Evolutionary conservation across 306 rosid species (phyloP), one percentile per base, ranked within the genome.

Genomic region (Mucuna pruriens): DNA sequence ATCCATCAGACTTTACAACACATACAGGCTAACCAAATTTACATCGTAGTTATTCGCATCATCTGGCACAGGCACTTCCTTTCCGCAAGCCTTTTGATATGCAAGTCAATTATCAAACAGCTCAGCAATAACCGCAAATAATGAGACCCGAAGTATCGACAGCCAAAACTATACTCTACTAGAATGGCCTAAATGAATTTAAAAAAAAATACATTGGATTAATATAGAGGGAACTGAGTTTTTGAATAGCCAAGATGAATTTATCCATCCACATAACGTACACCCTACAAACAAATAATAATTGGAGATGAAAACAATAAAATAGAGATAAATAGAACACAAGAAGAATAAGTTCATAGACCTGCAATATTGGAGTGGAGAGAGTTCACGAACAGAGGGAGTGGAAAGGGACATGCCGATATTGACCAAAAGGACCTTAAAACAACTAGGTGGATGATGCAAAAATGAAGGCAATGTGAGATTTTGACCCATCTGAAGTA

Each of bases 21-120:
- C 4, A 39, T 20, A n/a, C 19, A 55, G 22, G 49, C 36, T 34
- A 45, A 15, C 25, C 46, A 72, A n/a, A 40, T 26, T 26, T 29
- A 10, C 38, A 78, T 54, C 9, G 5, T 9, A 66, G 1, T 69
- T 42, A 33, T 31, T 31, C 10, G 26, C 26, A 69, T 57, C 78
- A 44, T 58, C 55, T 5, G n/a, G n/a, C n/a, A n/a, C 69, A 6
- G 1, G 62, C 22, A 13, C 38, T 42, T 42, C 40, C 29, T 22
- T 61, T 62, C 33, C 65, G 31, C 38, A 33, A 48, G 31, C 77
- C 63, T 71, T 45, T 61, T 61, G 79, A 61, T 46, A 46, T 22
- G 19, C 57, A 57, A 5, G 49, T n/a, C 61, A 36, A 60, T 42
- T 8, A 51, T 60, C 15, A 25, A 44, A 60, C 10, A 71, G 64